A percentile compares a stretch with the other conserved stretches of the same genome.
These are phyloP conservation scores for Phylloporus sp. DNA, from an alignment of 768 basidiomycete genomes.

Conservation along the genomic window DNA sequence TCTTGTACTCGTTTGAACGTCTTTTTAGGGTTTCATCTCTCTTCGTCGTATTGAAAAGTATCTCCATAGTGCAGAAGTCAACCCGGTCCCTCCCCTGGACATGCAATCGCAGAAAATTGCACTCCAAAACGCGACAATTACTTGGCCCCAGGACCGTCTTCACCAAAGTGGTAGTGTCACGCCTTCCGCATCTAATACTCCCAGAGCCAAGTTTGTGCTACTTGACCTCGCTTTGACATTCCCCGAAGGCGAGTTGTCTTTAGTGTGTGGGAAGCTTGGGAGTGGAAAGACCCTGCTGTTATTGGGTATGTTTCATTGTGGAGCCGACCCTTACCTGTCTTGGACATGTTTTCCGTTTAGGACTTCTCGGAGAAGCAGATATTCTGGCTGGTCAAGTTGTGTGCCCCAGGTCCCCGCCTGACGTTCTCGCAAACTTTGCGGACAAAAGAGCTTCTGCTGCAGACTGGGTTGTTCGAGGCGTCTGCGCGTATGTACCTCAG, in stretches of 20 bases:
- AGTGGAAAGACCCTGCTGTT: slow-evolving; percentile 85
- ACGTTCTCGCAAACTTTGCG: slow-evolving; percentile 61
- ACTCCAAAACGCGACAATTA: slow-evolving; percentile 80
- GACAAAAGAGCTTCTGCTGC: slow-evolving; percentile 40
- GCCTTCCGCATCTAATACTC: slow-evolving; percentile 62
- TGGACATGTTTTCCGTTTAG: slow-evolving; percentile 30
- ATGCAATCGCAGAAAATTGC: slow-evolving; percentile 58
- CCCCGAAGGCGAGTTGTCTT: slow-evolving; percentile 70
- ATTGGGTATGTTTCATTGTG: slow-evolving; percentile 38
- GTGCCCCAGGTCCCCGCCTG: slow-evolving; percentile 81
- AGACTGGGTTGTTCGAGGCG: slow-evolving; percentile 71
- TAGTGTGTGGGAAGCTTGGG: slow-evolving; percentile 86
- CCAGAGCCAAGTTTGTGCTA: slow-evolving; percentile 72
- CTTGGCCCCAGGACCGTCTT: slow-evolving; percentile 80
- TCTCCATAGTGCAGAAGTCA: slow-evolving; percentile 68
- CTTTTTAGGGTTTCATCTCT: slow-evolving; percentile 75
- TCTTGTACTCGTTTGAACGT: no score
- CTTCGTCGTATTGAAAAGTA: slow-evolving; percentile 90
- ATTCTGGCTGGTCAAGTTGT: slow-evolving; percentile 72
- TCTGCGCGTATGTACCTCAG: slow-evolving; percentile 87
- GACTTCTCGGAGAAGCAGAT: slow-evolving; percentile 58
- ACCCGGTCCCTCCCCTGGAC: slow-evolving; percentile 51
- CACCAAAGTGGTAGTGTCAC: slow-evolving; percentile 38
- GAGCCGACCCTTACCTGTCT: not conserved
- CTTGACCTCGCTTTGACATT: slow-evolving; percentile 75